Evolutionary conservation across 176 grass and related monocot genomes (phyloP).

Genomic region (Musa schizocarpa): DNA sequence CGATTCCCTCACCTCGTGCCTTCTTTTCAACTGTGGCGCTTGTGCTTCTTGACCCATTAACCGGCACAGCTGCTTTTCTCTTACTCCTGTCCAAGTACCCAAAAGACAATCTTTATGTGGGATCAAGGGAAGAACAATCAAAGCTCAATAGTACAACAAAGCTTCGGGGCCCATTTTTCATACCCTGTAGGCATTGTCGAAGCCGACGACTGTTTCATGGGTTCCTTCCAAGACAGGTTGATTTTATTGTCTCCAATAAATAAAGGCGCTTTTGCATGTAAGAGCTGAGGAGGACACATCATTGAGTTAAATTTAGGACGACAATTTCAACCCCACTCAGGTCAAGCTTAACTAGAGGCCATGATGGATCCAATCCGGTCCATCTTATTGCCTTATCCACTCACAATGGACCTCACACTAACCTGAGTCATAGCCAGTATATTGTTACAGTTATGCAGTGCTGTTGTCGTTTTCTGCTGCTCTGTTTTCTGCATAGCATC

Average conservation of each 20-base stretch:
- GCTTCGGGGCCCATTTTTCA: neutral
- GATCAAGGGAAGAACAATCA: slow-evolving; percentile 4
- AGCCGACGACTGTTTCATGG: slow-evolving; percentile 47
- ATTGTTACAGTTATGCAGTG: slow-evolving; percentile 69
- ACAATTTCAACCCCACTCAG: too few relatives aligned
- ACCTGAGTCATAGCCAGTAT: slow-evolving; percentile 80
- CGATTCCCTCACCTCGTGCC: slow-evolving; percentile 43
- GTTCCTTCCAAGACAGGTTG: slow-evolving; percentile 76
- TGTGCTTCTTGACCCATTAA: slow-evolving; percentile 26
- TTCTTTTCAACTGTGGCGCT: slow-evolving; percentile 47
- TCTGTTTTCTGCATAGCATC: slow-evolving; percentile 55
- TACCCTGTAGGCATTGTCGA: slow-evolving; percentile 5
- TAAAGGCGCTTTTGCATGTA: slow-evolving; percentile 66
- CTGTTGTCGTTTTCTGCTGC: slow-evolving; percentile 58
- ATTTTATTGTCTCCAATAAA: slow-evolving; percentile 84
- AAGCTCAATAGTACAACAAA: neutral
- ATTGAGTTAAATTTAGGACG: too few relatives aligned
- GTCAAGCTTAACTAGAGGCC: too few relatives aligned
- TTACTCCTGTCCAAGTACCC: slow-evolving; percentile 41
- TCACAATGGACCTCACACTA: slow-evolving; percentile 1
- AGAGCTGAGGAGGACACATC: slow-evolving; percentile 25
- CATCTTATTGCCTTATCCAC: too few relatives aligned
- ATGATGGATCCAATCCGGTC: too few relatives aligned
- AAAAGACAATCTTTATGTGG: neutral
- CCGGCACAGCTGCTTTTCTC: slow-evolving; percentile 32